These are phyloP conservation scores for Chaetothyriales sp. DNA, from an alignment of 2,329 filamentous ascomycete species.

Conservation along the genomic window DNA sequence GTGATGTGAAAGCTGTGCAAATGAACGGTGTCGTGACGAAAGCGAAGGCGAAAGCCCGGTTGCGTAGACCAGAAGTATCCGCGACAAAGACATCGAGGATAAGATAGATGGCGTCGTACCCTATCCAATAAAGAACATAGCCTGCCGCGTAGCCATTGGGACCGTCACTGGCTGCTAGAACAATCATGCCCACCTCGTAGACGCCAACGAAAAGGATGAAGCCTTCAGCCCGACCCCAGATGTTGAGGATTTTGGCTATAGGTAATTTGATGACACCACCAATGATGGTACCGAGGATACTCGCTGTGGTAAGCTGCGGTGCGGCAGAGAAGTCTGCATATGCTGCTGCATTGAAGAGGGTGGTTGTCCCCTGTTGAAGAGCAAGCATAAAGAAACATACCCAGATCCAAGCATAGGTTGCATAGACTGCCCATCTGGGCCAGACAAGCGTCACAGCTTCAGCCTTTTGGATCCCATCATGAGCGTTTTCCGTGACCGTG, in stretches of 20 bases:
- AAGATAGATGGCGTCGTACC: slow-evolving; percentile 39
- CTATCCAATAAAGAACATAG: slow-evolving; percentile 44
- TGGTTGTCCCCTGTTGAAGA: slow-evolving; percentile 28
- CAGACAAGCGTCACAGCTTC: slow-evolving; percentile 28
- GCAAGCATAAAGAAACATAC: slow-evolving; percentile 32
- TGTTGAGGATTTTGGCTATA: slow-evolving; percentile 45
- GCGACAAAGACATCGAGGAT: slow-evolving; percentile 44
- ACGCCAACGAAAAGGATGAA: slow-evolving; percentile 32
- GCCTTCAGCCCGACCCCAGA: slow-evolving; percentile 46
- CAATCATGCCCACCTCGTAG: slow-evolving; percentile 34
- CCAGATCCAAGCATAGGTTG: slow-evolving; percentile 30
- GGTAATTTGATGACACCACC: slow-evolving; percentile 42
- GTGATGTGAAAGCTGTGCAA: slow-evolving; percentile 40
- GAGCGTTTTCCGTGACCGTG: slow-evolving; percentile 17
- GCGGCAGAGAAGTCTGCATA: slow-evolving; percentile 37
- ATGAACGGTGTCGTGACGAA: slow-evolving; percentile 43
- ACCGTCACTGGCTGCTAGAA: slow-evolving; percentile 45
- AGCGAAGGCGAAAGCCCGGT: slow-evolving; percentile 45
- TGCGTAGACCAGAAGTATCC: slow-evolving; percentile 46
- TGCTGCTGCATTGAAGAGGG: slow-evolving; percentile 33
- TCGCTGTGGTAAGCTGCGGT: slow-evolving; percentile 35
- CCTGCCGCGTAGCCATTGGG: slow-evolving; percentile 47
- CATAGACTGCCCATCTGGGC: slow-evolving; percentile 23
- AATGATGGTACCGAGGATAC: slow-evolving; percentile 40
- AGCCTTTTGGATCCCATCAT: slow-evolving; percentile 26